phyloP scores from a whole-genome alignment of 805 yeast species.

The Wickerhamomyces canadensis region DNA sequence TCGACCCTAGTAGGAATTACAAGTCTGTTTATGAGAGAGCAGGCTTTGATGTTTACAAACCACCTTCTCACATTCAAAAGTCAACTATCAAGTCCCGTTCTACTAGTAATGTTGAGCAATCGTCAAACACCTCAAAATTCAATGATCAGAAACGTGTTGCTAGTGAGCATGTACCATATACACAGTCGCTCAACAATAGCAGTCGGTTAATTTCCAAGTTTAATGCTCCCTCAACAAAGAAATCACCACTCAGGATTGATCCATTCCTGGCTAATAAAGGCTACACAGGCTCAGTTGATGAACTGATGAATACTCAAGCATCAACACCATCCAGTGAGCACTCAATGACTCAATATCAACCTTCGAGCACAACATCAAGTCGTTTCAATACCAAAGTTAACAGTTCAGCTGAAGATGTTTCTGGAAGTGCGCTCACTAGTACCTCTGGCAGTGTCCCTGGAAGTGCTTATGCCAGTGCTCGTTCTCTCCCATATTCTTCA shows the following conservation, averaged over 20 bases:
- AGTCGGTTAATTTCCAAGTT: too few relatives aligned
- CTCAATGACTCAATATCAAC: slow-evolving; percentile 1
- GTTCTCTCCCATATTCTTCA: slow-evolving; percentile 3
- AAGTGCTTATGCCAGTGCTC: slow-evolving; percentile 11
- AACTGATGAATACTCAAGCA: not conserved
- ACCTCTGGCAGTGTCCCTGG: slow-evolving; percentile 4
- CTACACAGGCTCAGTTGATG: not conserved
- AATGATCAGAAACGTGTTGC: slow-evolving; percentile 13
- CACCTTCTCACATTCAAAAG: too few relatives aligned
- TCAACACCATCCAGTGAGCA: not conserved
- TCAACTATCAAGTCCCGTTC: slow-evolving; percentile 13
- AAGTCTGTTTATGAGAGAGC: slow-evolving; percentile 76
- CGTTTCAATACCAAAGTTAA: not conserved
- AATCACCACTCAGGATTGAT: slow-evolving; percentile 5
- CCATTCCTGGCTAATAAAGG: slow-evolving; percentile 6
- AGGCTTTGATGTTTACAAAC: slow-evolving; percentile 60
- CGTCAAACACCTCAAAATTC: not conserved
- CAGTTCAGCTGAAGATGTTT: not conserved
- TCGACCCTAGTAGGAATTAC: slow-evolving; percentile 55
- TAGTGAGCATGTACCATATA: slow-evolving; percentile 15
- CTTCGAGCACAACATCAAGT: slow-evolving; percentile 1
- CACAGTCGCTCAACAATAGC: too few relatives aligned
- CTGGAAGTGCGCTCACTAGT: slow-evolving; percentile 8
- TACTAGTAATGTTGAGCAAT: slow-evolving; percentile 4
- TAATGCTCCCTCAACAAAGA: not conserved